Base-by-base conservation (phyloP, 352 stramenopile species). In the Pilasporangium apinafurcum region DNA sequence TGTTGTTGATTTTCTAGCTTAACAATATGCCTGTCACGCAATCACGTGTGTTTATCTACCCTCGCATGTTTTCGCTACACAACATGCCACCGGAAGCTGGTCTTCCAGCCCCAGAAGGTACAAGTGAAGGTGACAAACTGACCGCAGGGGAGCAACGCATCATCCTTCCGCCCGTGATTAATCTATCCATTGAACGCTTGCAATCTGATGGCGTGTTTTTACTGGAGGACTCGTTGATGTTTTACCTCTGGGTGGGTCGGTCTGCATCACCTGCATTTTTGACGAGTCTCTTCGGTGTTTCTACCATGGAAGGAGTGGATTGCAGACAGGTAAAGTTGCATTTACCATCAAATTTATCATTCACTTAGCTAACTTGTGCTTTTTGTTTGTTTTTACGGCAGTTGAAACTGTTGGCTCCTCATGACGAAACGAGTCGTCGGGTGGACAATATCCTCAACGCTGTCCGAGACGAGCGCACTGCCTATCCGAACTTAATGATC, bases 171-270 rank as follows among this genome's bases (percentile, higher is more conserved):
- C 66, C 76, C 2, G 81, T 97, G 9, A 68, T 98, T 27, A 98
- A 98, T 50, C 69, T 99, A 10, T 98, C 94, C 17, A 91, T 97
- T 32, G 93, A 98, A 54, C 75, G 81, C 8, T 65, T 99, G 24
- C 73, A 83, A 25, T 97, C 81, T 39, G 81, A 98, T 52, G 96
- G 96, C 20, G 83, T 98, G 27, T 99, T 97, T 53, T 68, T 99
- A 48, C 75, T 99, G 13, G 96, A 99, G 52, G 97, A 99, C 68
- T 88, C 93, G 26, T 43, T 98, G 22, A 85, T 89, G 42, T 70
- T 99, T 51, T 98, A 96, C 62, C 45, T 99, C 44, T 99, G 96
- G 95, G 82, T 99, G 14, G 97, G 97, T 32, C 79, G 87, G 34
- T 85, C 78, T 22, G 92, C 86, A 0, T 70, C 96, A 42, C 55